Evolutionary conservation across 495 filamentous ascomycete species (phyloP).

Genomic region (Penicillium goetzii): DNA sequence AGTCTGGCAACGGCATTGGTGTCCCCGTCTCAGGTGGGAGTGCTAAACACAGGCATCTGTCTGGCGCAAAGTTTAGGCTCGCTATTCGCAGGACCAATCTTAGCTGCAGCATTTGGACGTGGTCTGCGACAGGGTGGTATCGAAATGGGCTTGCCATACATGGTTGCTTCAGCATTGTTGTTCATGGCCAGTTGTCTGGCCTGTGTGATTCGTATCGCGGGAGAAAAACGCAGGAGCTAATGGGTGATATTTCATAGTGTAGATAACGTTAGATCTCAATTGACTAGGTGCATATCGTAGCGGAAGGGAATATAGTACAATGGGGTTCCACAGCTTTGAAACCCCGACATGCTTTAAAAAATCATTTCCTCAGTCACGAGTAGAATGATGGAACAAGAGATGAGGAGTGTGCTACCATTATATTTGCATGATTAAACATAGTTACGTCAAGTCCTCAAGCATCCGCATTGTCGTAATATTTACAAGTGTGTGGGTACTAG

Average conservation of each 20-base stretch:
- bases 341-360: no score
- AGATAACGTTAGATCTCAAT: not conserved
- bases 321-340: no score
- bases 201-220: not conserved
- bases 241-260: not conserved
- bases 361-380: no score
- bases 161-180: not conserved
- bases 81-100: not conserved
- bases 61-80: constrained; percentile 1
- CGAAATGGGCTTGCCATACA: not conserved
- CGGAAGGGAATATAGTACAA: no score
- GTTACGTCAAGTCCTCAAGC: no score
- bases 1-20: constrained; percentile 2
- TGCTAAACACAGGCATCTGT: not conserved
- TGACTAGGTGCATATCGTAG: no score
- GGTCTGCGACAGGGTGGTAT: not conserved
- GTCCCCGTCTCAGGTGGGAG: constrained; percentile 10
- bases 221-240: not conserved
- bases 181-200: constrained; percentile 1
- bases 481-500: not conserved
- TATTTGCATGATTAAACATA: no score
- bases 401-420: no score
- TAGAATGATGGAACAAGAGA: no score
- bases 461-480: no score
- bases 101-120: not conserved